A percentile compares a stretch with the other conserved stretches of the same genome.
Evolutionary conservation across 768 basidiomycete species (phyloP).

Genomic region (Lactarius pseudohatsudake): DNA sequence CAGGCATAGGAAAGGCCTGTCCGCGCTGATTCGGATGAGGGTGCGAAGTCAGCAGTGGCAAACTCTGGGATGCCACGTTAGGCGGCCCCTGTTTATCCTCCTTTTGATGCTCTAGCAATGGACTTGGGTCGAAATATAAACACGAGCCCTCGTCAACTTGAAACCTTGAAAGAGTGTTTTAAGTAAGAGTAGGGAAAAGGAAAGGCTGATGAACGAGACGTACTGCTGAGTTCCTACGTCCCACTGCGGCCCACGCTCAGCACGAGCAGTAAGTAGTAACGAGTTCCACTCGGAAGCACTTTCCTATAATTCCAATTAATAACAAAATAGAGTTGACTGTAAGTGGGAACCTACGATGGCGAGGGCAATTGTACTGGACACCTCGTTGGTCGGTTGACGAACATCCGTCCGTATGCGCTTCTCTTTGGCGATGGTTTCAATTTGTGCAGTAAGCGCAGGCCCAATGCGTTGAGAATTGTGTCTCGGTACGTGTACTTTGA

Average conservation of each 20-base stretch:
- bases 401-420: constrained; percentile 54
- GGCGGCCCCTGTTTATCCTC: constrained; percentile 28
- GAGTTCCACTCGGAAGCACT: constrained; percentile 88
- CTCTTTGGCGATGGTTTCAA: constrained; percentile 53
- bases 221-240: constrained; percentile 85
- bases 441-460: constrained; percentile 57
- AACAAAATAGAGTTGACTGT: neutral
- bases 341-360: constrained; percentile 56
- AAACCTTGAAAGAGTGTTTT: constrained; percentile 48
- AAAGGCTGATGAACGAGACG: constrained; percentile 33
- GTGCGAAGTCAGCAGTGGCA: constrained; percentile 28
- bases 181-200: neutral
- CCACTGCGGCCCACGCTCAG: constrained; percentile 84
- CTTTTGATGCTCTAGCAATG: constrained; percentile 34
- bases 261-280: constrained; percentile 70
- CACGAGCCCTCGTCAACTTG: constrained; percentile 72
- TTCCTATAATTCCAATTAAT: constrained; percentile 44
- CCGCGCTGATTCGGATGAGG: constrained; percentile 24
- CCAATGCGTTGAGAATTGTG: constrained; percentile 75
- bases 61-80: neutral
- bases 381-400: constrained; percentile 61
- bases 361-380: constrained; percentile 48
- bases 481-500: constrained; percentile 68
- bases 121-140: constrained; percentile 69
- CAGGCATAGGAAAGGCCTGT: constrained; percentile 17